Evolutionary conservation across 1,284 basidiomycete species (phyloP).

Genomic region (Cryptococcus jaspeensis): DNA sequence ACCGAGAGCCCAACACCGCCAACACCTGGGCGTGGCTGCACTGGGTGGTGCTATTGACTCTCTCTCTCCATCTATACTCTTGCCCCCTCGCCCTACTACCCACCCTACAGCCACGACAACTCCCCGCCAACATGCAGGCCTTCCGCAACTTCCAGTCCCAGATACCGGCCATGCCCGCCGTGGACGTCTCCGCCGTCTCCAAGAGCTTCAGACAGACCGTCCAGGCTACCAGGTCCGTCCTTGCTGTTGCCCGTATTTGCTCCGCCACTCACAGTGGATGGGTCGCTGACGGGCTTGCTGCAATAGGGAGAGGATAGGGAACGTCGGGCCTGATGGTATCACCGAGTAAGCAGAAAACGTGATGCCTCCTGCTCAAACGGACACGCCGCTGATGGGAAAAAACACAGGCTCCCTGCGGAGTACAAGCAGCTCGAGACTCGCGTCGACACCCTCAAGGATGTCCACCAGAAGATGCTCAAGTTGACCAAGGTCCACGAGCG

Average conservation of each 20-base stretch:
- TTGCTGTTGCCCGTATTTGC: background rate
- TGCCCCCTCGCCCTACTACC: background rate
- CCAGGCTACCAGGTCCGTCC: constrained; percentile 68
- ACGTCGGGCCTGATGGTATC: constrained; percentile 85
- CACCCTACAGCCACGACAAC: background rate
- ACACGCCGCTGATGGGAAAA: background rate
- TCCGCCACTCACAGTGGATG: background rate
- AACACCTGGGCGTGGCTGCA: too few relatives aligned
- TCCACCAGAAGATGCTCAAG: constrained; percentile 78
- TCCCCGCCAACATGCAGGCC: constrained; percentile 35
- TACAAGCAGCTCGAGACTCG: constrained; percentile 94
- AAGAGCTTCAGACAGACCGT: constrained; percentile 83
- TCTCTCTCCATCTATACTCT: background rate
- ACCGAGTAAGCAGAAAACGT: constrained; percentile 62
- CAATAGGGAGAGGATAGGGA: constrained; percentile 74
- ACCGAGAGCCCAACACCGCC: background rate
- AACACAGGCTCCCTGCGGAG: constrained; percentile 59
- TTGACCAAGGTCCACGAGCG: constrained; percentile 81
- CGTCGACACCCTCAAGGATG: constrained; percentile 84
- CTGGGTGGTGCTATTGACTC: background rate
- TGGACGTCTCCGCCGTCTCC: constrained; percentile 56
- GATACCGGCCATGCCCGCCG: constrained; percentile 42
- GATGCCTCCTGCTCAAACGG: background rate
- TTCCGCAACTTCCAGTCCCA: constrained; percentile 48
- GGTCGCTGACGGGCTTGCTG: constrained; percentile 5